Base-by-base conservation (phyloP, 345 rosid species). In the Euphorbia peplus region DNA sequence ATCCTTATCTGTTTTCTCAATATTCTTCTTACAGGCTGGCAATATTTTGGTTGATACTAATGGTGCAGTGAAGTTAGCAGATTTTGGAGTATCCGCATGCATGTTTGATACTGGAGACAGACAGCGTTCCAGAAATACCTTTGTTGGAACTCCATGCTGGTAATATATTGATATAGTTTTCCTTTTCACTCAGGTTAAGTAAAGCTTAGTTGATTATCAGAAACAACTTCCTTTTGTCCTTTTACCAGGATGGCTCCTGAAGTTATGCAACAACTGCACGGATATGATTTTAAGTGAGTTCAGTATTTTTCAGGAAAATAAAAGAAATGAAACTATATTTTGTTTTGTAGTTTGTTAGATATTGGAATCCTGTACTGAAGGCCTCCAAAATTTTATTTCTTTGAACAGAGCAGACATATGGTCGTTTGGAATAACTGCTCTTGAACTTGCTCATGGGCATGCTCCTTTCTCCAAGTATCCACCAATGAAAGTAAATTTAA, bases 131-230 rank as follows among this genome's bases (percentile, higher is more conserved):
- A 84, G 99, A 84, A 95, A 95, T 82, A 91, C 99, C 66, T 95
- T 95, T 25, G 99, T 95, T 69, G 99, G 99, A 73, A 95, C 99
- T 75, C 97, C 99, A 59, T 95, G 99, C 93, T 91, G 99, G 99
- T 95, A 85, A 61, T 12, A 60, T 10, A 59, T 71, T 24, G 46
- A 18, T 18, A 52, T 11, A 18, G 60, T 71, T 67, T 25, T 39
- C 48, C 67, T 63, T 57, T 60, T 16, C 19, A 30, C 61, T 22
- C 37, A 15, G 16, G 42, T 15, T 26, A n/a, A n/a, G n/a, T n/a
- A n/a, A n/a, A n/a, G n/a, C n/a, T n/a, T n/a, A 28, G 8, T 35
- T 51, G 22, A 19, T 59, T 21, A 32, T 21, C 12, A 44, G 32
- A 56, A 24, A 22, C 28, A 59, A 47, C n/a, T 50, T 72, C 67